Evolutionary conservation across 1,284 basidiomycete species (phyloP).

Genomic region (Naganishia cerealis): DNA sequence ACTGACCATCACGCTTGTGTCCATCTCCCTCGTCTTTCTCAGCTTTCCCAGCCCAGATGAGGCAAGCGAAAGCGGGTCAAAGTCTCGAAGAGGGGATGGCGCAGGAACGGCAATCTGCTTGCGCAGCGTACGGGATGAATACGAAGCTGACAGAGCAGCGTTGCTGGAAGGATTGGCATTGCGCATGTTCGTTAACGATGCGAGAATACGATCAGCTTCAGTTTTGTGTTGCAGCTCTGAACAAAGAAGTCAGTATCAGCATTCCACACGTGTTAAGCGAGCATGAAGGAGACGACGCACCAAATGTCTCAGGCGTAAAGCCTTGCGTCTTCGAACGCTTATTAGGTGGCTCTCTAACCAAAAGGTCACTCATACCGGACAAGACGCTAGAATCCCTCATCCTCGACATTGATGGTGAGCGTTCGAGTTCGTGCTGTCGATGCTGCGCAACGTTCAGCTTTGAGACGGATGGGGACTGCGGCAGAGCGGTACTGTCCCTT

Average conservation of each 20-base stretch:
- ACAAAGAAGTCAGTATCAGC: background rate
- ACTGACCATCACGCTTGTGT: slow-evolving; percentile 23
- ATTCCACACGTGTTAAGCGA: background rate
- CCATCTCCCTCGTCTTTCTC: slow-evolving; percentile 6
- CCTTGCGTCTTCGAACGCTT: background rate
- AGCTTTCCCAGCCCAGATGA: background rate
- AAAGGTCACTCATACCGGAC: slow-evolving; percentile 26
- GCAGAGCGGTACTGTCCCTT: slow-evolving; percentile 18
- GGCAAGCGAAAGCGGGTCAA: slow-evolving; percentile 5
- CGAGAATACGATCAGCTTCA: slow-evolving; percentile 28
- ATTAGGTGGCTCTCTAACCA: background rate
- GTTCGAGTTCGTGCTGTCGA: background rate
- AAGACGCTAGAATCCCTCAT: slow-evolving; percentile 27
- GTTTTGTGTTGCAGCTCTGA: slow-evolving; percentile 25
- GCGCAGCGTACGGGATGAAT: slow-evolving; percentile 23
- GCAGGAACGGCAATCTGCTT: slow-evolving; percentile 28
- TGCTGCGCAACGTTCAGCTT: background rate
- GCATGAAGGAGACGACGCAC: background rate
- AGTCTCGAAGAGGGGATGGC: slow-evolving; percentile 6
- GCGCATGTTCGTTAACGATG: slow-evolving; percentile 19
- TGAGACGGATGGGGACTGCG: slow-evolving; percentile 5
- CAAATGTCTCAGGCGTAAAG: slow-evolving; percentile 6
- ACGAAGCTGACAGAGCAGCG: slow-evolving; percentile 10
- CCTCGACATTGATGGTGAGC: slow-evolving; percentile 1
- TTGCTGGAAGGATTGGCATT: slow-evolving; percentile 2